Evolutionary conservation across 163 green algal species (phyloP).

Genomic region (Prototheca stagnorum): DNA sequence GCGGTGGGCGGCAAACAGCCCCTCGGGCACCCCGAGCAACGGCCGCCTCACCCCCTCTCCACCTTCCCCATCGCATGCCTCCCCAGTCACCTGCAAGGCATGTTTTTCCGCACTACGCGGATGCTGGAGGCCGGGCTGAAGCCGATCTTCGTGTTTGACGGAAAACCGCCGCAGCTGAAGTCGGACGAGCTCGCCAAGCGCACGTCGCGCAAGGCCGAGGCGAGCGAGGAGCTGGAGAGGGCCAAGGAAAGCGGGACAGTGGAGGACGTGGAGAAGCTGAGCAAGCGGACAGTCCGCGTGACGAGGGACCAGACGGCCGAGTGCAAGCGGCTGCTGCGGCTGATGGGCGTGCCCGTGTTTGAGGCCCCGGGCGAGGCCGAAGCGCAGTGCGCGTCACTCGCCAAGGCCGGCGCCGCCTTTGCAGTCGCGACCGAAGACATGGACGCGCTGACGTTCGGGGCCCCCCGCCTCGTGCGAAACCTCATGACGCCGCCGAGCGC

Average conservation of each 20-base stretch:
- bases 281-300: constrained; percentile 51
- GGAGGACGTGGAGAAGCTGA: constrained; percentile 88
- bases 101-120: constrained; percentile 86
- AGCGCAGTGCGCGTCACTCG: constrained; percentile 77
- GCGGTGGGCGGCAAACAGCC: too few relatives aligned
- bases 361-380: constrained; percentile 86
- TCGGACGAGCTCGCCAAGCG: constrained; percentile 64
- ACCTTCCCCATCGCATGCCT: background rate
- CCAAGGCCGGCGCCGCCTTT: too few relatives aligned
- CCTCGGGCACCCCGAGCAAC: too few relatives aligned
- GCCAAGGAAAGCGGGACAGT: constrained; percentile 69
- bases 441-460: constrained; percentile 91
- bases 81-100: constrained; percentile 68
- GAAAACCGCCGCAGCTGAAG: constrained; percentile 87
- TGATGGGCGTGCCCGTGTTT: constrained; percentile 88
- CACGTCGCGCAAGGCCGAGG: constrained; percentile 41
- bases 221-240: constrained; percentile 51
- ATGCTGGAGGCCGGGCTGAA: constrained; percentile 95
- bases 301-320: constrained; percentile 90
- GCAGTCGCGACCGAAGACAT: constrained; percentile 96
- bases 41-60: too few relatives aligned
- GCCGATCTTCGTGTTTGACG: constrained; percentile 94
- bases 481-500: constrained; percentile 62
- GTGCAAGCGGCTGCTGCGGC: constrained; percentile 72
- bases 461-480: constrained; percentile 67